Conservation (phyloP, 1,139 yeast species). For the Geotrichum australiense region DNA sequence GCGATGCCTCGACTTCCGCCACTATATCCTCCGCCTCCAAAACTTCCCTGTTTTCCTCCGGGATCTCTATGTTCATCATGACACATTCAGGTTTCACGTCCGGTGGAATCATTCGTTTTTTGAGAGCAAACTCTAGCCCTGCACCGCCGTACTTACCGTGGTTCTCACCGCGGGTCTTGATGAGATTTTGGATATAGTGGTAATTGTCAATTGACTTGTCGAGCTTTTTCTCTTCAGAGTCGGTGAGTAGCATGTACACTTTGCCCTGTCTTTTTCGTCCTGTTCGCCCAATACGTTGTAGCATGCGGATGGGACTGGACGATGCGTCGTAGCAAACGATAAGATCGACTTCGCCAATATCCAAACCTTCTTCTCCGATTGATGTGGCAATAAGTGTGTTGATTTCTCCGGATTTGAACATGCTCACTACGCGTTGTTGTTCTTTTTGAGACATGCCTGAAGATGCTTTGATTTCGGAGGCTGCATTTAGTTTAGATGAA, state of each 20-base stretch:
- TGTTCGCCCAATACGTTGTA: slow-evolving; percentile 97
- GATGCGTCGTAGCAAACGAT: slow-evolving; percentile 92
- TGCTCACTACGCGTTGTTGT: slow-evolving; percentile 52
- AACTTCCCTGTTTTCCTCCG: slow-evolving; percentile 59
- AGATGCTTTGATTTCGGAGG: slow-evolving; percentile 8
- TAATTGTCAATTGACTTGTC: slow-evolving; percentile 84
- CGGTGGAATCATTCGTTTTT: slow-evolving; percentile 63
- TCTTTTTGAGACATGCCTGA: slow-evolving; percentile 39
- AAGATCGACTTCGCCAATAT: slow-evolving; percentile 94
- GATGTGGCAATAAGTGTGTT: slow-evolving; percentile 92
- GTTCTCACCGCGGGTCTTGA: slow-evolving; percentile 26
- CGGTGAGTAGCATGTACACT: slow-evolving; percentile 69
- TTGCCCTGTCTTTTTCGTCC: slow-evolving; percentile 91
- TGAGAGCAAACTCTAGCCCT: slow-evolving; percentile 33
- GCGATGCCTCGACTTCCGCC: slow-evolving; percentile 40
- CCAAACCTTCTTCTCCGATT: slow-evolving; percentile 97
- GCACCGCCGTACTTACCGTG: slow-evolving; percentile 12
- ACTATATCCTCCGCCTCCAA: slow-evolving; percentile 52
- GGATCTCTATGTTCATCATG: slow-evolving; percentile 53
- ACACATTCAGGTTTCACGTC: slow-evolving; percentile 49
- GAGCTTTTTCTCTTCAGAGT: slow-evolving; percentile 71
- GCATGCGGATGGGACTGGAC: slow-evolving; percentile 83
- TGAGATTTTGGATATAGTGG: slow-evolving; percentile 63
- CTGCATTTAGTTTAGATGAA: background rate
- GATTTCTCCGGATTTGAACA: slow-evolving; percentile 62